Base-by-base conservation (phyloP, 768 basidiomycete genomes). In the Hydnomerulius pinastri region DNA sequence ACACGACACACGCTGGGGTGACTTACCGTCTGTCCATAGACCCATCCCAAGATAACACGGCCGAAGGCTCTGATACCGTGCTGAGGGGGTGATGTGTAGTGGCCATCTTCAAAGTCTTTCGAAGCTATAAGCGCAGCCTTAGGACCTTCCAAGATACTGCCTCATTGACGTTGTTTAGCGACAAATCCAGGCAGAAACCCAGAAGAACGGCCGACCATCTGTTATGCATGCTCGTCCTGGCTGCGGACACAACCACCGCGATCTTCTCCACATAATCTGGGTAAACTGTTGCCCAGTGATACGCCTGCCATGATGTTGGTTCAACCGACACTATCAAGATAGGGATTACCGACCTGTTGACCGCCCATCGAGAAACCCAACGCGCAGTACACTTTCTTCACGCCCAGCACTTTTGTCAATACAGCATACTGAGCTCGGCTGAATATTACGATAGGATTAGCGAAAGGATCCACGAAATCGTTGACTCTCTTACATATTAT, bases 1-100 rank as follows among this genome's bases (percentile, higher is more conserved):
- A 90, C 50, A 93, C 73, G 15, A 92, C 90, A 46, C 91, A 78
- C n/a, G 90, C 90, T 50, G 86, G 84, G 54, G 92, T 73, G 40
- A 60, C 72, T 32, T 44, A 80, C 80, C 29, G 78, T 69, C 56
- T 81, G 78, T 8, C 80, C 76, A 53, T 77, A 80, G 17, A 77
- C 75, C 80, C 81, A 82, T 17, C 76, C 74, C 44, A 76, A 73
- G 51, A 79, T 79, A 6, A 70, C 78, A 13, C 81, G 71, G 2
- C 73, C 80, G 46, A 80, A 82, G 5, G 81, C 80, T n/a, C 80
- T 74, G 21, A 81, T 64, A 17, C 81, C 80, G 13, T 68, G 67
- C 56, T 77, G 64, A 2, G 80, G 77, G 4, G 64, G 59, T 7
- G 67, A 62, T 36, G 63, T 77, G 60, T 82, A 83, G 57, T 80